phyloP scores from a whole-genome alignment of 2,329 filamentous ascomycete genomes.

The Penicillium sp. region DNA sequence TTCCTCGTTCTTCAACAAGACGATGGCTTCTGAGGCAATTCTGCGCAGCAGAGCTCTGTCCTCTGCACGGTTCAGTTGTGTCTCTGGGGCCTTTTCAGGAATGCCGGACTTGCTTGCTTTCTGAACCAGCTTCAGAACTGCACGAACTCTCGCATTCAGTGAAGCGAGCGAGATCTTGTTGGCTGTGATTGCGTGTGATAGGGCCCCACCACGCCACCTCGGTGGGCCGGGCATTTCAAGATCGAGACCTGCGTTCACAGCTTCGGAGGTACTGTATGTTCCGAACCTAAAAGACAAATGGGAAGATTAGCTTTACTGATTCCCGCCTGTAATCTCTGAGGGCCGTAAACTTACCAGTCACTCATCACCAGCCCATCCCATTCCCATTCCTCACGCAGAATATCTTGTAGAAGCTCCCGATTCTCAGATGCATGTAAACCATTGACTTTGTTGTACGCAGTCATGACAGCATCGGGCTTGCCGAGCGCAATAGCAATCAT shows the following conservation, averaged over 20 bases:
- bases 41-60: conserved; percentile 62
- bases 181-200: conserved; percentile 44
- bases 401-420: conserved; percentile 36
- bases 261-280: conserved; percentile 41
- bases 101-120: conserved; percentile 53
- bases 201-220: conserved; percentile 34
- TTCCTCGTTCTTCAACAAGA: conserved; percentile 70
- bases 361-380: conserved; percentile 48
- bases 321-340: background rate
- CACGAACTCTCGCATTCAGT: conserved; percentile 55
- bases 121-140: conserved; percentile 59
- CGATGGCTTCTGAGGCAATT: conserved; percentile 65
- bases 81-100: conserved; percentile 54
- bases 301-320: background rate
- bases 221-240: conserved; percentile 47
- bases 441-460: conserved; percentile 58
- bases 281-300: conserved; percentile 33
- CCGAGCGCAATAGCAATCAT: conserved; percentile 58
- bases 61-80: conserved; percentile 56
- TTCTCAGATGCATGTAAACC: conserved; percentile 47
- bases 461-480: conserved; percentile 57
- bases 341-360: conserved; percentile 36
- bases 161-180: conserved; percentile 55
- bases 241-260: conserved; percentile 43
- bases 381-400: conserved; percentile 45